phyloP scores from a whole-genome alignment of 306 rosid species.

The Hippophae tibetana region DNA sequence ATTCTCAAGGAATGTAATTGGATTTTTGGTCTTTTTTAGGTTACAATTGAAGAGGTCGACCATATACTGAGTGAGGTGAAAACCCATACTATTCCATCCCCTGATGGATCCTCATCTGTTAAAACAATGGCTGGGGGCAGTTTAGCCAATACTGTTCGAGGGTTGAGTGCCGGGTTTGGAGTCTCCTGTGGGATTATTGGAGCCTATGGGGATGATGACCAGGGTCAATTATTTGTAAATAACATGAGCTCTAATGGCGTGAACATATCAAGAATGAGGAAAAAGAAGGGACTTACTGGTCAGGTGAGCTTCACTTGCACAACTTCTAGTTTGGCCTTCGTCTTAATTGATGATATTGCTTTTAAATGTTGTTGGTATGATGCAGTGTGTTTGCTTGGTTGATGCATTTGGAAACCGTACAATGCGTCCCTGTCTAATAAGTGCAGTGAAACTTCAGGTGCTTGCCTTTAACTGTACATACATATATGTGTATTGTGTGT shows the following conservation, averaged over 20 bases:
- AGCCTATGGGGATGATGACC: constrained; percentile 76
- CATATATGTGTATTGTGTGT: not conserved
- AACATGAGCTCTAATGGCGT: constrained; percentile 71
- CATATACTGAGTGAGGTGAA: constrained; percentile 46
- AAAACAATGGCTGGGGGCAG: constrained; percentile 91
- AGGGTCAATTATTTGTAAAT: constrained; percentile 59
- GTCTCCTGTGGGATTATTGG: constrained; percentile 73
- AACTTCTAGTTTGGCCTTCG: not conserved
- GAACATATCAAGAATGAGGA: constrained; percentile 58
- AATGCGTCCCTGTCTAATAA: constrained; percentile 90
- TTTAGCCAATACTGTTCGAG: constrained; percentile 83
- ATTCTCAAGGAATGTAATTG: not conserved
- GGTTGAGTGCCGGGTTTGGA: constrained; percentile 64
- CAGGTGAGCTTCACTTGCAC: constrained; percentile 43
- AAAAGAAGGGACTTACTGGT: constrained; percentile 71
- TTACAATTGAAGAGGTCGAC: constrained; percentile 58
- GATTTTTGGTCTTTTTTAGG: constrained; percentile 30
- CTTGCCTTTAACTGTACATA: constrained; percentile 4
- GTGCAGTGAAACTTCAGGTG: constrained; percentile 85
- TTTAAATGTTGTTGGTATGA: constrained; percentile 16
- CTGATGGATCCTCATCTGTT: constrained; percentile 22
- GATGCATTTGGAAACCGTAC: constrained; percentile 79
- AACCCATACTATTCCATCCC: constrained; percentile 23
- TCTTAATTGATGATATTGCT: not conserved
- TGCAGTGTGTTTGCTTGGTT: constrained; percentile 94